phyloP scores from a whole-genome alignment of 371 early-diverging fungal genomes.

The Actinomortierella ambigua region DNA sequence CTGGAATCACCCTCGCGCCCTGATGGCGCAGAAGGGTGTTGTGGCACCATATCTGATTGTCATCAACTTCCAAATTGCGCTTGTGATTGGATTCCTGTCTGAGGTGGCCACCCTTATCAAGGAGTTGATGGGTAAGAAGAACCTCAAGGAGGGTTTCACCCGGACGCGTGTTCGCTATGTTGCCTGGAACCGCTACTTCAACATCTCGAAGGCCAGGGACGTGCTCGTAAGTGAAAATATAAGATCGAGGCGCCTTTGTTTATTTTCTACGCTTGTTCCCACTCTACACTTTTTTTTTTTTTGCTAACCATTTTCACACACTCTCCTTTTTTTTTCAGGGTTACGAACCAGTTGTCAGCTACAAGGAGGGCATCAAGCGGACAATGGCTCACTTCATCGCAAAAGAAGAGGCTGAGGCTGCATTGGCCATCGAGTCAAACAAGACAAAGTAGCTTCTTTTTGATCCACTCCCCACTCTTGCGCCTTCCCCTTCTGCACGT shows the following conservation, averaged over 20 bases:
- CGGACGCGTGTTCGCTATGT: constrained; percentile 44
- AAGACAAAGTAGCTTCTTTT: background rate
- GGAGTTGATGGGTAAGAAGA: constrained; percentile 37
- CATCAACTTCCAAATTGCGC: constrained; percentile 42
- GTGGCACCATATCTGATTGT: constrained; percentile 36
- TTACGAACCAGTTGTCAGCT: constrained; percentile 36
- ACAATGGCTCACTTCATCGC: constrained; percentile 38
- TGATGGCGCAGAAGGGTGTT: constrained; percentile 37
- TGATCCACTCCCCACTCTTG: too few species aligned
- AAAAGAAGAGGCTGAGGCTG: constrained; percentile 25
- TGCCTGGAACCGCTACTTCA: constrained; percentile 69
- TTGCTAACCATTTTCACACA: background rate
- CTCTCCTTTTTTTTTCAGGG: constrained; percentile 14
- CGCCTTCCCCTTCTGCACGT: too few species aligned
- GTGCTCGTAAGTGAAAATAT: constrained; percentile 54
- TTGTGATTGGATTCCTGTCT: constrained; percentile 38
- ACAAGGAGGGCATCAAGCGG: constrained; percentile 44
- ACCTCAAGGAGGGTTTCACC: constrained; percentile 45
- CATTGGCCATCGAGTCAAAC: constrained; percentile 13
- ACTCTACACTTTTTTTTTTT: background rate
- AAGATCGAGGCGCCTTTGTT: background rate
- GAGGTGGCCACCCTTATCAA: constrained; percentile 34
- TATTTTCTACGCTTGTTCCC: background rate
- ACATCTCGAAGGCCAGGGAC: constrained; percentile 80
- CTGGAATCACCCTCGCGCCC: constrained; percentile 81